phyloP scores from a whole-genome alignment of 2,329 filamentous ascomycete species.

The Fusarium agapanthi region DNA sequence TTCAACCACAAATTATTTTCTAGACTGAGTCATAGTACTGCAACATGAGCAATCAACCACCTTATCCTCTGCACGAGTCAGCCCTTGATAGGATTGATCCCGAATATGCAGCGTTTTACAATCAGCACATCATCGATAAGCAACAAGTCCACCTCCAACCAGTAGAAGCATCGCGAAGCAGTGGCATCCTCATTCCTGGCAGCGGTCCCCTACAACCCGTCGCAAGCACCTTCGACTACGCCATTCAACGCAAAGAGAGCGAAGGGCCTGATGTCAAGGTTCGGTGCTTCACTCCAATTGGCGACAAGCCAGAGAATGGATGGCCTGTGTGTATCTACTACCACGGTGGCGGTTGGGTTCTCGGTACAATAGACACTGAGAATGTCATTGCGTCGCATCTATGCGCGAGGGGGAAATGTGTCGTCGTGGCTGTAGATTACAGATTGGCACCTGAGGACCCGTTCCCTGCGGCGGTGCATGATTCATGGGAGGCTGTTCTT shows the following conservation, averaged over 20 bases:
- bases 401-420: background rate
- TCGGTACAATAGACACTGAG: constrained; percentile 9
- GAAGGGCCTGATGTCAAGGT: background rate
- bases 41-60: background rate
- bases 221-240: background rate
- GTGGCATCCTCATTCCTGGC: background rate
- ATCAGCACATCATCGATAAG: constrained; percentile 20
- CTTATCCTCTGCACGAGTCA: constrained; percentile 4
- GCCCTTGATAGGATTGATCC: background rate
- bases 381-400: constrained; percentile 16
- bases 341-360: constrained; percentile 16
- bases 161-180: background rate
- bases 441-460: background rate
- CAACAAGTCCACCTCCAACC: constrained; percentile 17
- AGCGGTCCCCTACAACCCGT: background rate
- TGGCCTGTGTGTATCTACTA: constrained; percentile 17
- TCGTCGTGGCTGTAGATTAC: constrained; percentile 13
- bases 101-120: background rate
- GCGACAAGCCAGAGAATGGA: background rate
- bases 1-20: accelerated
- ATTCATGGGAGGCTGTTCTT: constrained; percentile 14
- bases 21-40: accelerated
- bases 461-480: constrained; percentile 4
- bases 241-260: constrained; percentile 4
- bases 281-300: background rate